These are phyloP conservation scores for Spathaspora girioi DNA, from an alignment of 805 yeast species.

Conservation along the genomic window DNA sequence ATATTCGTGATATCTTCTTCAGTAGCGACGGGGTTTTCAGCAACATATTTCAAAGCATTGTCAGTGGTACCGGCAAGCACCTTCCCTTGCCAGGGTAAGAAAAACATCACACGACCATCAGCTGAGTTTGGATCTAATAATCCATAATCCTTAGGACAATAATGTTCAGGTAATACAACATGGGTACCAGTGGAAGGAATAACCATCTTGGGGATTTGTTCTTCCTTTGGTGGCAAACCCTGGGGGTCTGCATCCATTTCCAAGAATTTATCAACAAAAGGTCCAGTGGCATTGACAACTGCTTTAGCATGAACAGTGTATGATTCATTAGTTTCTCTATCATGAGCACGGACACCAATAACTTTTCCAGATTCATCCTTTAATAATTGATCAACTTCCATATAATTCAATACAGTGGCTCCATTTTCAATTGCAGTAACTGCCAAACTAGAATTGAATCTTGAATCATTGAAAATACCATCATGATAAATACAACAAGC, in stretches of 20 bases:
- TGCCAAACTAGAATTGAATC: constrained; percentile 85
- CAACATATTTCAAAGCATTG: constrained; percentile 70
- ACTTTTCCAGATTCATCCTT: constrained; percentile 61
- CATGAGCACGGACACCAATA: constrained; percentile 73
- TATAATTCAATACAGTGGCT: constrained; percentile 85
- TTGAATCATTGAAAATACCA: constrained; percentile 89
- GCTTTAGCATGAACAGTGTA: constrained; percentile 64
- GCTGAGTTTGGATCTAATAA: constrained; percentile 86
- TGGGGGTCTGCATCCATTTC: constrained; percentile 77
- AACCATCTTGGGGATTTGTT: constrained; percentile 68
- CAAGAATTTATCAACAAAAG: constrained; percentile 78
- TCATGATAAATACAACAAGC: constrained; percentile 94
- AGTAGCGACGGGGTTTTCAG: constrained; percentile 75
- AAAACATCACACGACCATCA: constrained; percentile 95
- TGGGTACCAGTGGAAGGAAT: constrained; percentile 96
- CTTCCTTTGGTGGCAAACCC: constrained; percentile 57
- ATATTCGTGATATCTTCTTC: constrained; percentile 89
- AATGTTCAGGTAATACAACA: constrained; percentile 85
- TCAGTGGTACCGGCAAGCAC: constrained; percentile 97
- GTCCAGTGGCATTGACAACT: constrained; percentile 92
- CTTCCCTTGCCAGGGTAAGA: constrained; percentile 97
- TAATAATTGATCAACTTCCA: constrained; percentile 71
- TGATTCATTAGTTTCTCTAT: constrained; percentile 63
- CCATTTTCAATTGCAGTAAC: constrained; percentile 82
- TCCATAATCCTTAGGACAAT: constrained; percentile 85